Conservation (phyloP, 139 green algal species). For the Chlorella sp. region DNA sequence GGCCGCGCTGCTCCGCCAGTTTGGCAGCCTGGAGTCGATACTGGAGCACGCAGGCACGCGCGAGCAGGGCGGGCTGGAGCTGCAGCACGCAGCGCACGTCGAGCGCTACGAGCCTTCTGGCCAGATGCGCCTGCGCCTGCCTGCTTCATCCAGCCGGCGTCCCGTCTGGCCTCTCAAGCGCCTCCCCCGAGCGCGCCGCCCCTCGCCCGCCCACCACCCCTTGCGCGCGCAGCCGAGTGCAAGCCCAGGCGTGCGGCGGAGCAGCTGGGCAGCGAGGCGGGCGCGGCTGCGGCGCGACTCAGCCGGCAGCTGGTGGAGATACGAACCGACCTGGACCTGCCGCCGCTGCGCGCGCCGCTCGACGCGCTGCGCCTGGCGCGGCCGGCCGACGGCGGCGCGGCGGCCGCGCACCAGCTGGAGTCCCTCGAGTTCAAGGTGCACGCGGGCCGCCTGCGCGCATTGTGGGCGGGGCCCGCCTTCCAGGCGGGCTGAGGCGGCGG, state of each 20-base stretch:
- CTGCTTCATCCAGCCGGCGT: background rate
- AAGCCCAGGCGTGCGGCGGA: conserved; percentile 16
- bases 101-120: no score
- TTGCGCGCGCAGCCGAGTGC: background rate
- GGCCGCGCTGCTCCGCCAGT: conserved; percentile 33
- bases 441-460: conserved; percentile 16
- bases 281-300: conserved; percentile 46
- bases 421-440: conserved; percentile 44
- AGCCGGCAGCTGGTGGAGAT: conserved; percentile 60
- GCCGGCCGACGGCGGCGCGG: conserved; percentile 31
- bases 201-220: background rate
- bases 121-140: no score
- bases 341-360: conserved; percentile 26
- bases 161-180: background rate
- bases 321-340: conserved; percentile 49
- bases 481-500: no score
- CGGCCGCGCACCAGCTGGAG: conserved; percentile 14
- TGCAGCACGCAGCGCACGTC: background rate
- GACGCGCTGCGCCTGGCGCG: conserved; percentile 31
- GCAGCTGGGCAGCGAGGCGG: conserved; percentile 29
- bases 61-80: background rate
- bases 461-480: conserved; percentile 34
- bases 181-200: background rate
- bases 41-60: conserved; percentile 29
- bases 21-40: conserved; percentile 40